A percentile compares a stretch with the other conserved stretches of the same genome.
phyloP scores from a whole-genome alignment of 805 yeast genomes.

The Candida yuanshanica region DNA sequence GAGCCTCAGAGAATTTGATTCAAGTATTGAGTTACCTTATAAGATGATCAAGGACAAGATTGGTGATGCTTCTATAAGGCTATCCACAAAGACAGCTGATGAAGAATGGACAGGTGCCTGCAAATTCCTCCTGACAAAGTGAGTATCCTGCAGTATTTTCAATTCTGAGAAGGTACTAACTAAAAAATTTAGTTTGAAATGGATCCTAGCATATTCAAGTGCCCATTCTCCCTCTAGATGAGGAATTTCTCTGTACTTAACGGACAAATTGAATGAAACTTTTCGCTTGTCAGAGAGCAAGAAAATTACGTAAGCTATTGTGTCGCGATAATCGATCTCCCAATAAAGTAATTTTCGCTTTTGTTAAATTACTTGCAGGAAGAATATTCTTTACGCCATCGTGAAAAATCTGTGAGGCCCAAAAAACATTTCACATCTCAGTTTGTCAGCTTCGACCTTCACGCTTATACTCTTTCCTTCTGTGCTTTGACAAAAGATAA shows the following conservation, averaged over 20 bases:
- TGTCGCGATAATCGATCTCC: too few species aligned
- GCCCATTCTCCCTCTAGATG: slow-evolving; percentile 18
- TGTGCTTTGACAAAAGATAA: too few species aligned
- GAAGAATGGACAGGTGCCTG: slow-evolving; percentile 90
- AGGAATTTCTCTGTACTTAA: neutral
- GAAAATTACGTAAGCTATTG: too few species aligned
- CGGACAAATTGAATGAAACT: too few species aligned
- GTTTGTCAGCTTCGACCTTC: too few species aligned
- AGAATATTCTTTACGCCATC: neutral
- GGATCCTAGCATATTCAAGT: slow-evolving; percentile 75
- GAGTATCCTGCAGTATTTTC: neutral
- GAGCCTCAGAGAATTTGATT: slow-evolving; percentile 39
- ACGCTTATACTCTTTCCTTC: too few species aligned
- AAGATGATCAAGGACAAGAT: slow-evolving; percentile 63
- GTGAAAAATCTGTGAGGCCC: neutral
- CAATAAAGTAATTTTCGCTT: neutral
- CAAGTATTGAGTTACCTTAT: slow-evolving; percentile 66
- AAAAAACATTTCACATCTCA: too few species aligned
- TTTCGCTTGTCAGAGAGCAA: too few species aligned
- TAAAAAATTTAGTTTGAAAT: slow-evolving; percentile 40
- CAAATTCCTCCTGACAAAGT: slow-evolving; percentile 67
- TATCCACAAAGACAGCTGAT: slow-evolving; percentile 56
- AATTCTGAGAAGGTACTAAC: neutral
- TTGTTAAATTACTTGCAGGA: neutral
- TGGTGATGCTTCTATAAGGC: slow-evolving; percentile 70